Percentiles rank a stretch among this genome's conserved stretches.
Conservation (phyloP, 2,329 filamentous ascomycete species). For the Clarireedia paspali region DNA sequence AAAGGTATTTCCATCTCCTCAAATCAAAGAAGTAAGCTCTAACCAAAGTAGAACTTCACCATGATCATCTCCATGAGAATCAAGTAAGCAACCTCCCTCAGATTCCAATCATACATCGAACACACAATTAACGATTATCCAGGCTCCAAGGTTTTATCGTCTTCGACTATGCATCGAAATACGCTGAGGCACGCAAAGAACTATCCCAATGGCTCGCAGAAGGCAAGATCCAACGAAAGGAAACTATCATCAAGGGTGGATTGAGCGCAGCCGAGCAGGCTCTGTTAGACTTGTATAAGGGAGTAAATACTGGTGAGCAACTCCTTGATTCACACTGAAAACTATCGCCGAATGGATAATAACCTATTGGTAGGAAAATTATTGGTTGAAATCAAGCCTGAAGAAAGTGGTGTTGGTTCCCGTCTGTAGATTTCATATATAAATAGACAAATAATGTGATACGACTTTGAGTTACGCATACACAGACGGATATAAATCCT, state of each 20-base stretch:
- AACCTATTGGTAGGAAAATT: conserved; percentile 37
- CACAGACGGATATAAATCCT: too few relatives aligned
- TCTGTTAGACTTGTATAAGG: conserved; percentile 57
- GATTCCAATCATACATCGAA: not conserved
- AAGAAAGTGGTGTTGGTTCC: conserved; percentile 10
- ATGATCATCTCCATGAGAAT: conserved; percentile 48
- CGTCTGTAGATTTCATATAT: conserved; percentile 7
- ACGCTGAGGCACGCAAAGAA: conserved; percentile 48
- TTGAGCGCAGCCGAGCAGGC: conserved; percentile 55
- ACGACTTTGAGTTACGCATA: not conserved
- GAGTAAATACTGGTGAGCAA: conserved; percentile 56
- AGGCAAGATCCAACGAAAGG: conserved; percentile 64
- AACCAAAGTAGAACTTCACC: conserved; percentile 37
- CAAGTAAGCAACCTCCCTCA: conserved; percentile 26
- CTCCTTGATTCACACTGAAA: not conserved
- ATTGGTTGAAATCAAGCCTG: conserved; percentile 44
- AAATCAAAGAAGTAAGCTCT: conserved; percentile 6
- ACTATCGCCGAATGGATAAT: not conserved
- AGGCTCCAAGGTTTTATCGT: conserved; percentile 67
- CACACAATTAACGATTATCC: not conserved
- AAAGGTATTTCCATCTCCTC: conserved; percentile 31
- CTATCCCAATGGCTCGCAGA: conserved; percentile 61
- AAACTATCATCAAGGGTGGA: conserved; percentile 65
- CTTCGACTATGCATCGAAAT: conserved; percentile 57
- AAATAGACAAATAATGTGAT: not conserved